Evolutionary conservation across 176 grass and related monocot species (phyloP).

Genomic region (Coix lacrymajobi): DNA sequence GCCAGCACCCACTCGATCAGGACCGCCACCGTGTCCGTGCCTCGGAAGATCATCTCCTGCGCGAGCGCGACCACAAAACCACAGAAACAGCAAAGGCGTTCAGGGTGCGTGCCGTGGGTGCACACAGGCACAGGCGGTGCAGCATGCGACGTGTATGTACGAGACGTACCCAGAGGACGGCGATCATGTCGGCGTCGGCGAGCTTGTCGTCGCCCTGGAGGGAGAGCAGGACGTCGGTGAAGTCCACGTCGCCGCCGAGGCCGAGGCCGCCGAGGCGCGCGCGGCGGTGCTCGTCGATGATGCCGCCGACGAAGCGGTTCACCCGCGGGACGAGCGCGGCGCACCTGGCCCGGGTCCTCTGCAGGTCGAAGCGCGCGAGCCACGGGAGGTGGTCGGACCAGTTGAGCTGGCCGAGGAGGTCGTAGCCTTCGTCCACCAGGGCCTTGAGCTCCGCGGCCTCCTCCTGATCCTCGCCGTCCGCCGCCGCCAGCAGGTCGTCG

Average conservation of each 20-base stretch:
- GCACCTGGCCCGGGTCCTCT: constrained; percentile 44
- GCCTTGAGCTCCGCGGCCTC: constrained; percentile 54
- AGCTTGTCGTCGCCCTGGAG: constrained; percentile 55
- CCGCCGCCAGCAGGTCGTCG: neutral
- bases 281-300: constrained; percentile 60
- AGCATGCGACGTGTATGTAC: neutral
- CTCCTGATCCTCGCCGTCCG: neutral
- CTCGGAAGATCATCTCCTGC: constrained; percentile 93
- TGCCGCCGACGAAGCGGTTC: constrained; percentile 51
- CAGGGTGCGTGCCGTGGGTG: no score
- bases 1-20: constrained; percentile 78
- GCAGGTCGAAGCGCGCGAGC: constrained; percentile 55
- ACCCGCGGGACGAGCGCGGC: constrained; percentile 53
- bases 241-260: constrained; percentile 4
- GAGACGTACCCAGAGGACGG: constrained; percentile 64
- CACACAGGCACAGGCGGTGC: no score
- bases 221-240: constrained; percentile 72
- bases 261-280: neutral
- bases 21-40: constrained; percentile 83
- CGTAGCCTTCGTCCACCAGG: constrained; percentile 76
- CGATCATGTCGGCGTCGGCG: constrained; percentile 66
- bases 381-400: constrained; percentile 74
- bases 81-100: no score
- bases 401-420: constrained; percentile 62
- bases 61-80: neutral